Evolutionary conservation across 179 eudicot genomes (phyloP), one percentile per base, ranked within the genome.

Genomic region (Silene noctiflora): DNA sequence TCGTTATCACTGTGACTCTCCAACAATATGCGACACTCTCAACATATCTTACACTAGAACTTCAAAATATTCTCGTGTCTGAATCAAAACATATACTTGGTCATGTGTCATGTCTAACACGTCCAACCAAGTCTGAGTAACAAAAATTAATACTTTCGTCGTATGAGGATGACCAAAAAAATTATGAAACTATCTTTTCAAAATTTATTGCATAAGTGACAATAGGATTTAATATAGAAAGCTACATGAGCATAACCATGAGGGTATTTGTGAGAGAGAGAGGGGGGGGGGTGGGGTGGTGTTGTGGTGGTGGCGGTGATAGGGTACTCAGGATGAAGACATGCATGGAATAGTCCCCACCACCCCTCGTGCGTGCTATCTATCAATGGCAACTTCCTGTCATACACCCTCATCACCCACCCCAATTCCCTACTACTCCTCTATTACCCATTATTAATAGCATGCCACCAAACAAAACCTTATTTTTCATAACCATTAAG

Each of bases 341-440:
- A 81, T 79, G 83, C 81, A 80, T 84, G 87, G 82, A 39, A 21
- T 62, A 72, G 25, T 5, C n/a, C 83, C 82, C 86, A 72, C 80
- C 79, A 19, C 80, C 94, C 85, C 92, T 84, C 96, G 92, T 90
- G 94, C 89, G 86, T 81, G 77, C 84, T 85, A 79, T 85, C 85
- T 82, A 80, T 83, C 82, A 77, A 77, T 81, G 84, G 81, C 82
- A 83, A 83, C 74, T 53, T 76, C 53, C 17, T 64, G 51, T 75
- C 67, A 62, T 68, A 27, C 51, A 25, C 75, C 31, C 25, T 64
- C 64, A 35, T 3, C 84, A 71, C 31, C 76, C 20, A 75, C 46
- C 44, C 24, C 78, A 65, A 51, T 73, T 27, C 16, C 69, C 31
- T 44, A 53, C 64, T 5, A 19, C 73, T 66, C 66, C 73, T 56